A percentile compares a stretch with the other conserved stretches of the same genome.
Conservation (phyloP, 352 stramenopile species). For the Globisporangium solare region DNA sequence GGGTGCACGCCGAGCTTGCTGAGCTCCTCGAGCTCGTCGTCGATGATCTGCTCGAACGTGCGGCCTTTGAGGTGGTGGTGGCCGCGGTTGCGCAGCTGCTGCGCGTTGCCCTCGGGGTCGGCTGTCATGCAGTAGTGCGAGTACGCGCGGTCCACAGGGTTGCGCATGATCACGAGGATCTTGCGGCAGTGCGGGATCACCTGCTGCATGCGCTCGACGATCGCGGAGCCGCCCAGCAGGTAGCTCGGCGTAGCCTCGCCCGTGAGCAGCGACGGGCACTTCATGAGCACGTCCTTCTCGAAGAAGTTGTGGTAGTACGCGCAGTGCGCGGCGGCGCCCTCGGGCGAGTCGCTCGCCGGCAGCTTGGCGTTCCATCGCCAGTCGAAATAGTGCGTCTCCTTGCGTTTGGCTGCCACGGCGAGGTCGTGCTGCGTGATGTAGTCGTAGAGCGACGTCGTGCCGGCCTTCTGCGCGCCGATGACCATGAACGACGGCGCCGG, state of each 20-base stretch:
- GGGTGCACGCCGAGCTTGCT: conserved; percentile 52
- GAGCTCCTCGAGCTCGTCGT: conserved; percentile 68
- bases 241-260: conserved; percentile 93
- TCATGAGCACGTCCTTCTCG: conserved; percentile 71
- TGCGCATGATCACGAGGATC: conserved; percentile 79
- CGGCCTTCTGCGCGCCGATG: conserved; percentile 95
- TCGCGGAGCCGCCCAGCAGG: conserved; percentile 68
- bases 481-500: conserved; percentile 91
- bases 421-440: conserved; percentile 97
- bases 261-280: conserved; percentile 88
- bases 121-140: conserved; percentile 89
- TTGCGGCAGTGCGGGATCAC: conserved; percentile 79
- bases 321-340: conserved; percentile 55
- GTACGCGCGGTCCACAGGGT: conserved; percentile 82
- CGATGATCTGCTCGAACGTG: conserved; percentile 71
- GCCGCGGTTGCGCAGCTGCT: conserved; percentile 77
- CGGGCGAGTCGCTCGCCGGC: conserved; percentile 36
- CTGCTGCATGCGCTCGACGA: conserved; percentile 75
- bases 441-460: conserved; percentile 97
- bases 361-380: conserved; percentile 93
- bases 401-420: conserved; percentile 85
- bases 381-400: conserved; percentile 98
- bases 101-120: conserved; percentile 60
- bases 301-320: conserved; percentile 85
- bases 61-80: conserved; percentile 58